Base-by-base conservation (phyloP, 352 stramenopile genomes). In the Pythium angustatum region DNA sequence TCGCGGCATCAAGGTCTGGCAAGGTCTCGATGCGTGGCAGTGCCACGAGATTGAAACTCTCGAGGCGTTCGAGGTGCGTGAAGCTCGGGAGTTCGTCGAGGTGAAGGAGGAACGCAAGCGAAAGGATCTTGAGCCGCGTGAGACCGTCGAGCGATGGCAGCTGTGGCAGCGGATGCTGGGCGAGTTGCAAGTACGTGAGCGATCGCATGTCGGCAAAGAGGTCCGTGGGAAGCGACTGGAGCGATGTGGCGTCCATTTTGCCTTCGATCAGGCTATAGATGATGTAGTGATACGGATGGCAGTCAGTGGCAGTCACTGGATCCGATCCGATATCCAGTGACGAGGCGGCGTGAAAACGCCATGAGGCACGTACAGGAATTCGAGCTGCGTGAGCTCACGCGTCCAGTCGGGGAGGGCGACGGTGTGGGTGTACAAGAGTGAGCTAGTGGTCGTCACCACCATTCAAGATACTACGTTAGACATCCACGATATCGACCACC, bases 361-460 rank as follows among this genome's bases (percentile, higher is more conserved):
- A n/a, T n/a, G n/a, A n/a, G n/a, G n/a, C n/a, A n/a, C 52, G 33
- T 59, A 59, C 52, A 59, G 14, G 24, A 38, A 59, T 24, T 59
- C 52, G 31, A 59, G 52, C 31, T 49, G 5, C 14, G n/a, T 48
- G 34, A 59, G 49, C 36, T 59, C 52, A 24, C n/a, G 2, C 10
- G 36, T 33, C 52, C 52, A 59, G n/a, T 48, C 34, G 2, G 33
- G 52, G 3, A 59, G 34, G 3, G 9, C 7, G 10, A 4, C 8
- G 1, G 52, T 59, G 5, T 59, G 10, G 2, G 52, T 38, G 36
- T 59, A 59, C 14, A 47, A 9, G 26, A 59, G 52, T 19, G 52
- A 48, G 17, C 52, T 59, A n/a, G n/a, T n/a, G n/a, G 21, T 14
- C 33, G 8, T 14, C 33, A 14, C 33, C 33, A 38, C 33, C 33